A percentile compares a stretch with the other conserved stretches of the same genome.
phyloP scores from a whole-genome alignment of 1,139 yeast species.

The Yamadazyma buinensis region DNA sequence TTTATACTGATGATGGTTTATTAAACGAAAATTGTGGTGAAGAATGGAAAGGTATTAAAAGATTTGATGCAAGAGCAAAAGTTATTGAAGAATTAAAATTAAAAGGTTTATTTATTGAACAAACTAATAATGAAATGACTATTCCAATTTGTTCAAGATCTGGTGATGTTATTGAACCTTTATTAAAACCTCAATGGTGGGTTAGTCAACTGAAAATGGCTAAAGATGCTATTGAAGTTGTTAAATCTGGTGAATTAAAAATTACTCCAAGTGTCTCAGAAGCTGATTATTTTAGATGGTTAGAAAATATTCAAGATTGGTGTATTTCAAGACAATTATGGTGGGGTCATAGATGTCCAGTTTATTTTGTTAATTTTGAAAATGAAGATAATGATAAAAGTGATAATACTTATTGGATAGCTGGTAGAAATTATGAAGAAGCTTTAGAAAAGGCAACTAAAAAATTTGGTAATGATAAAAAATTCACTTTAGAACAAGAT shows the following conservation, averaged over 20 bases:
- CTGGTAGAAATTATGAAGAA: constrained; percentile 80
- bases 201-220: constrained; percentile 92
- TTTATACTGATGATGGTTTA: constrained; percentile 87
- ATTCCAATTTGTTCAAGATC: constrained; percentile 93
- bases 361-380: constrained; percentile 79
- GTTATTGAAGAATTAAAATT: constrained; percentile 81
- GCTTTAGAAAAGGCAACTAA: constrained; percentile 77
- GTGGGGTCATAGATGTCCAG: constrained; percentile 99
- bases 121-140: constrained; percentile 92
- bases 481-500: constrained; percentile 82
- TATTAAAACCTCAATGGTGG: constrained; percentile 99
- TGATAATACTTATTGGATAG: constrained; percentile 82
- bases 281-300: constrained; percentile 92
- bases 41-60: constrained; percentile 83
- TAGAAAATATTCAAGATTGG: constrained; percentile 97
- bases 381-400: constrained; percentile 59
- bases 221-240: constrained; percentile 80
- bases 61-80: constrained; percentile 87
- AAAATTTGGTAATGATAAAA: constrained; percentile 61
- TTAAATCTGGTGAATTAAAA: constrained; percentile 73
- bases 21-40: constrained; percentile 88
- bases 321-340: constrained; percentile 98
- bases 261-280: constrained; percentile 88
- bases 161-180: constrained; percentile 94
- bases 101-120: constrained; percentile 73